Evolutionary conservation across 768 basidiomycete species (phyloP).

Genomic region (Psilocybe subaeruginosa): DNA sequence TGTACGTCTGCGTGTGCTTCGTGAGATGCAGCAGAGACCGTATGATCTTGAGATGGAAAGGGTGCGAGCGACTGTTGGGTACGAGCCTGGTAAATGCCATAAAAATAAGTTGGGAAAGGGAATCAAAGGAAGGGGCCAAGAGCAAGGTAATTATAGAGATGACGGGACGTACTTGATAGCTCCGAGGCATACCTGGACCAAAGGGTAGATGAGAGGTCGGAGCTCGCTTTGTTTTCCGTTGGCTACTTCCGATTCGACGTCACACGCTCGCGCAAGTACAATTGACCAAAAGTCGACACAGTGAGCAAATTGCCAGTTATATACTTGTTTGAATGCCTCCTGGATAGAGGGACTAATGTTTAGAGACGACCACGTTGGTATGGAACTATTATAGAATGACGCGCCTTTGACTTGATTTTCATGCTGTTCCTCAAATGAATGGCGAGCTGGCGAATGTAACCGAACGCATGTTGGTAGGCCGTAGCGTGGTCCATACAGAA

Average conservation of each 20-base stretch:
- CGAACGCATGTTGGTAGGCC: conserved; percentile 94
- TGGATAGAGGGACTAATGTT: conserved; percentile 30
- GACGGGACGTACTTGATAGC: conserved; percentile 76
- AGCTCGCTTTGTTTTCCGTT: conserved; percentile 73
- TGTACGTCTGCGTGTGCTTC: conserved; percentile 81
- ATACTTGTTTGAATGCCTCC: conserved; percentile 93
- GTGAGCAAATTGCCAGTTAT: conserved; percentile 99
- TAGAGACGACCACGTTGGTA: background rate
- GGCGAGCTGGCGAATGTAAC: conserved; percentile 93
- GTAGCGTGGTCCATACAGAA: conserved; percentile 76
- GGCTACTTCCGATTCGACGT: conserved; percentile 53
- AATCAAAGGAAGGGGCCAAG: background rate
- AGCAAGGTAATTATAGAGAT: background rate
- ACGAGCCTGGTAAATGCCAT: conserved; percentile 64
- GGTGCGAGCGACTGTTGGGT: conserved; percentile 89
- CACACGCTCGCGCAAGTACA: conserved; percentile 83
- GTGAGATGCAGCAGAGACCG: conserved; percentile 88
- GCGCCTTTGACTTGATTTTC: conserved; percentile 83
- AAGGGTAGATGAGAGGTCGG: conserved; percentile 88
- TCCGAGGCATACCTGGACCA: conserved; percentile 93
- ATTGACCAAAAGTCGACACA: conserved; percentile 95
- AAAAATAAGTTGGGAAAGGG: conserved; percentile 13
- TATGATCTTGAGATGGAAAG: conserved; percentile 91
- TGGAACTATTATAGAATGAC: conserved; percentile 13
- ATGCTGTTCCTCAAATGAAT: conserved; percentile 91